Evolutionary conservation across 2,329 filamentous ascomycete genomes (phyloP).

Genomic region (Geosmithia putterillii): DNA sequence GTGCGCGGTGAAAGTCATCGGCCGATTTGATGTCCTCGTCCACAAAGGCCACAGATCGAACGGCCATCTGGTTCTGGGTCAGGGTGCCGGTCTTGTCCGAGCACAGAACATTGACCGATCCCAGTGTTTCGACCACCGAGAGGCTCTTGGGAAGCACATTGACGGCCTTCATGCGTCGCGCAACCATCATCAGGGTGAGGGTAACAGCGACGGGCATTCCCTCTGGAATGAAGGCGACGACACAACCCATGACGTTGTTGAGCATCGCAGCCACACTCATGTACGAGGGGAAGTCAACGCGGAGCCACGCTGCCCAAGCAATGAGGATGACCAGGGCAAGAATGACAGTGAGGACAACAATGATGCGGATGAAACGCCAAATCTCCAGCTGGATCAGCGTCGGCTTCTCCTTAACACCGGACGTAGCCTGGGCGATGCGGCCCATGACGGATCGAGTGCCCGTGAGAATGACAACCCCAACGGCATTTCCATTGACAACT

Average conservation of each 20-base stretch:
- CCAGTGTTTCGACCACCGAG: slow-evolving; percentile 22
- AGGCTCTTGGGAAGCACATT: slow-evolving; percentile 28
- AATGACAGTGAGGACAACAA: slow-evolving; percentile 22
- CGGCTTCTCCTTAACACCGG: slow-evolving; percentile 20
- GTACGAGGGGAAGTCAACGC: slow-evolving; percentile 19
- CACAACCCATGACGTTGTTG: slow-evolving; percentile 27
- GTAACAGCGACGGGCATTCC: slow-evolving; percentile 26
- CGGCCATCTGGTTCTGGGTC: slow-evolving; percentile 31
- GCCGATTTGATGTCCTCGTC: slow-evolving; percentile 15
- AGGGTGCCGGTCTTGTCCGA: slow-evolving; percentile 29
- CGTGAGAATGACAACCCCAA: slow-evolving; percentile 26
- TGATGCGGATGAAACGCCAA: slow-evolving; percentile 28
- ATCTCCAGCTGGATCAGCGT: slow-evolving; percentile 30
- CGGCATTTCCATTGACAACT: slow-evolving; percentile 25
- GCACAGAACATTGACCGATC: slow-evolving; percentile 30
- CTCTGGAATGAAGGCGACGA: slow-evolving; percentile 23
- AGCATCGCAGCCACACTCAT: slow-evolving; percentile 30
- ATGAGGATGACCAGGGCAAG: slow-evolving; percentile 28
- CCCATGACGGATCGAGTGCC: slow-evolving; percentile 27
- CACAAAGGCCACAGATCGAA: slow-evolving; percentile 23
- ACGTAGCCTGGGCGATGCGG: slow-evolving; percentile 23
- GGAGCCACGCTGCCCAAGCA: slow-evolving; percentile 30
- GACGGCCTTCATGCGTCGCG: slow-evolving; percentile 26
- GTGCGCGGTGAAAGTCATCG: slow-evolving; percentile 10
- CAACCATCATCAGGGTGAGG: slow-evolving; percentile 27